Conservation (phyloP, 139 green algal genomes). For the Haematococcus lacustris region DNA sequence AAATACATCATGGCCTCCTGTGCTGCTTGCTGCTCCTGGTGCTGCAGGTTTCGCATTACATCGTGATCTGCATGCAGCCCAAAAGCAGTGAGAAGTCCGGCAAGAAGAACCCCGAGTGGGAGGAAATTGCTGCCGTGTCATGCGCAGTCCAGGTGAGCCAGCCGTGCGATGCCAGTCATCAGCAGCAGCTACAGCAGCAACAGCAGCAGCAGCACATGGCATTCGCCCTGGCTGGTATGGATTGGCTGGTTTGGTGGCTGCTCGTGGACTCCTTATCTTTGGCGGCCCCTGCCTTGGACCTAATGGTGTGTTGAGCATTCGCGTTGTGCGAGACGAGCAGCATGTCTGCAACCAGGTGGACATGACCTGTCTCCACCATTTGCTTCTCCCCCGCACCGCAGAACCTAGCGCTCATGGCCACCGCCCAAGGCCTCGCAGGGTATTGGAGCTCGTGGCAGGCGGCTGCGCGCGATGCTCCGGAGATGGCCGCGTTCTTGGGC, state of each 20-base stretch:
- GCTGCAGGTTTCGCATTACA: constrained; percentile 32
- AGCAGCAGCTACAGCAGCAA: too few species aligned
- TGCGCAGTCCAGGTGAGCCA: constrained; percentile 50
- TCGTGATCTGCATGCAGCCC: constrained; percentile 39
- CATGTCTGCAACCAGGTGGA: too few species aligned
- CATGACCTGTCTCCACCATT: too few species aligned
- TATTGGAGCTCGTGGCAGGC: constrained; percentile 52
- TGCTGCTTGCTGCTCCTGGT: not conserved
- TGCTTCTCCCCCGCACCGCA: not conserved
- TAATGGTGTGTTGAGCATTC: too few species aligned
- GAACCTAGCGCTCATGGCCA: constrained; percentile 32
- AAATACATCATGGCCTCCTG: not conserved
- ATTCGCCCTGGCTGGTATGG: too few species aligned
- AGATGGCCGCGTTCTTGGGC: constrained; percentile 35
- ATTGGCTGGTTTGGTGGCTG: too few species aligned
- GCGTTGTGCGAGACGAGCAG: too few species aligned
- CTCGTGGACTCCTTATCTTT: too few species aligned
- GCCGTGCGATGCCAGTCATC: too few species aligned
- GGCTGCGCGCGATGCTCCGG: constrained; percentile 14
- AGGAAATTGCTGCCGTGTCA: constrained; percentile 43
- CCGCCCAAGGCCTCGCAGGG: constrained; percentile 20
- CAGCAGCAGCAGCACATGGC: too few species aligned
- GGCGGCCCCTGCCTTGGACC: too few species aligned
- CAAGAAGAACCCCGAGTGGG: constrained; percentile 51
- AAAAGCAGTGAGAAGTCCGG: constrained; percentile 13